Evolutionary conservation across 345 rosid genomes (phyloP).

Genomic region (Pseudoturritis turrita): DNA sequence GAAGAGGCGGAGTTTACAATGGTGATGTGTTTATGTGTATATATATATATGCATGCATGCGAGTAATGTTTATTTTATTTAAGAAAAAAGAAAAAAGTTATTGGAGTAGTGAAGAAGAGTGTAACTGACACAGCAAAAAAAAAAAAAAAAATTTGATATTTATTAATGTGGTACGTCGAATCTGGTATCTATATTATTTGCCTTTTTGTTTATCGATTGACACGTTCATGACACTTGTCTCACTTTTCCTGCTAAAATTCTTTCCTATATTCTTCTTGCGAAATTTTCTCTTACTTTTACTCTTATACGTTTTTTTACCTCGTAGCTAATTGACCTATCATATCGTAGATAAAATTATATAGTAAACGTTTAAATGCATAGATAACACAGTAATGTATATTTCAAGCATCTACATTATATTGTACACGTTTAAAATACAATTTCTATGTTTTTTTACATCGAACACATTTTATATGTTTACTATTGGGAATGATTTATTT

Average conservation of each 20-base stretch:
- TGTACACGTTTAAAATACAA: slow-evolving; percentile 7
- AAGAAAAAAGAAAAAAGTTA: neutral
- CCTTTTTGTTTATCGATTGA: slow-evolving; percentile 18
- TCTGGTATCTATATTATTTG: slow-evolving; percentile 21
- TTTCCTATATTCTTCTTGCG: slow-evolving; percentile 6
- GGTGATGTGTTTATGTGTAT: neutral
- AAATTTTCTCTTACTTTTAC: neutral
- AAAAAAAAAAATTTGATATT: neutral
- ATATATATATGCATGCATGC: slow-evolving; percentile 21
- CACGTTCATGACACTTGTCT: slow-evolving; percentile 34
- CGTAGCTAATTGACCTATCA: neutral
- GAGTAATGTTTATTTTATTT: neutral
- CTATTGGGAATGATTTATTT: too few species aligned
- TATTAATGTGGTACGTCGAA: slow-evolving; percentile 32
- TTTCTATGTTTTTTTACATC: too few species aligned
- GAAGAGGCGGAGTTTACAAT: slow-evolving; percentile 33
- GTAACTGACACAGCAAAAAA: slow-evolving; percentile 7
- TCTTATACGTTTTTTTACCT: neutral
- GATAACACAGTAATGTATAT: neutral
- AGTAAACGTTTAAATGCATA: neutral
- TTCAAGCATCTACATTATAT: neutral
- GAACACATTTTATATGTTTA: too few species aligned
- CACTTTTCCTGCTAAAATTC: slow-evolving; percentile 4
- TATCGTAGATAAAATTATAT: neutral
- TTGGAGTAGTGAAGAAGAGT: slow-evolving; percentile 18